Evolutionary conservation across 305 asterid species (phyloP).

Genomic region (Fraxinus paxiana): DNA sequence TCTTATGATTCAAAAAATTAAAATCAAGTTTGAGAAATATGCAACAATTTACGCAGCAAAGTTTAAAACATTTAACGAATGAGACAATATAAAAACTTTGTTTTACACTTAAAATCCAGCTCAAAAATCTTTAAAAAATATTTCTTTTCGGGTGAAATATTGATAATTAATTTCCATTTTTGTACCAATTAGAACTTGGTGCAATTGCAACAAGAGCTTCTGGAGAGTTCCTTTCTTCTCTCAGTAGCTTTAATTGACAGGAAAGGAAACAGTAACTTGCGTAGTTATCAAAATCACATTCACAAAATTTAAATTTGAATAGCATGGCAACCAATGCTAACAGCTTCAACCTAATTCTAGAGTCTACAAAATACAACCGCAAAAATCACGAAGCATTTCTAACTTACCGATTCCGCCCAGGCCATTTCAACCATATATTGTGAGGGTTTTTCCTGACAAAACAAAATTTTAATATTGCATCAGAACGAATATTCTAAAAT

Average conservation of each 20-base stretch:
- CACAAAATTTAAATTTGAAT: not conserved
- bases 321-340: conserved; percentile 3
- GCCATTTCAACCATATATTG: conserved; percentile 85
- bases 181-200: not conserved
- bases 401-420: conserved; percentile 67
- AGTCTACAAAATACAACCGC: conserved; percentile 4
- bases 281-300: not conserved
- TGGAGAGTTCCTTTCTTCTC: not conserved
- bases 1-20: not conserved
- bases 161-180: not conserved
- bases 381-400: conserved; percentile 17
- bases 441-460: conserved; percentile 76
- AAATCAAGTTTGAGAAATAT: not conserved
- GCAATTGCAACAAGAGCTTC: not conserved
- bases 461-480: conserved; percentile 12
- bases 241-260: conserved; percentile 4
- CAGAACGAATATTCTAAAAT: not conserved
- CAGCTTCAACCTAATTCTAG: not conserved
- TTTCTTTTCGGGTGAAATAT: not conserved
- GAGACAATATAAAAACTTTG: not conserved
- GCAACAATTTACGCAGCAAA: not conserved
- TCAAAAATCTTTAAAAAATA: not conserved
- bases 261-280: not conserved
- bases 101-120: not conserved
- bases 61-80: not conserved